Conservation (phyloP, 257 asterid species). For the Solanum rostratum region DNA sequence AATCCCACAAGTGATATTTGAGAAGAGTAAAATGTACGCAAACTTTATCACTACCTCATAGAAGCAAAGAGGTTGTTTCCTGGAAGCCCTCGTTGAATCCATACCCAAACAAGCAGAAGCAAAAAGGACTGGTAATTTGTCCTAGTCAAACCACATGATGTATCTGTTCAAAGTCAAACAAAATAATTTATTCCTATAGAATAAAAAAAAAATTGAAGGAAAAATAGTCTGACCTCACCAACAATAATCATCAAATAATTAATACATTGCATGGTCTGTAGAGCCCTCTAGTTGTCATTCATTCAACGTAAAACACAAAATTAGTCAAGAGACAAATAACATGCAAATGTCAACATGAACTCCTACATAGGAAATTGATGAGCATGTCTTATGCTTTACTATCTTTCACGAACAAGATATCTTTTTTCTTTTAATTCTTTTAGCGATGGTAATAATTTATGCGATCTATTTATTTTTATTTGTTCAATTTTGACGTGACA, state of each 20-base stretch:
- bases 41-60: no score
- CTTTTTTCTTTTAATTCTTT: no score
- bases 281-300: not conserved
- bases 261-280: not conserved
- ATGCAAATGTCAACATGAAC: not conserved
- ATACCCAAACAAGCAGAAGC: not conserved
- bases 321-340: not conserved
- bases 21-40: no score
- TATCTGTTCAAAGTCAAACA: not conserved
- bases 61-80: no score
- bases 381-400: not conserved
- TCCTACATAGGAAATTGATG: not conserved
- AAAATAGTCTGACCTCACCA: not conserved
- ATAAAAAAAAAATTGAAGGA: not conserved
- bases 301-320: not conserved
- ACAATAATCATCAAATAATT: not conserved
- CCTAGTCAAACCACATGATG: not conserved
- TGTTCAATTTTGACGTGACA: no score
- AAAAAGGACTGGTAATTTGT: not conserved
- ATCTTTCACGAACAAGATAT: no score
- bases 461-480: no score
- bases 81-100: no score
- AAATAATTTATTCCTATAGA: not conserved
- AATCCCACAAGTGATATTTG: no score
- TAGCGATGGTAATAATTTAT: not conserved